A percentile compares a stretch with the other conserved stretches of the same genome.
Evolutionary conservation across 345 rosid genomes (phyloP).

Genomic region (Eucalyptus cloeziana): DNA sequence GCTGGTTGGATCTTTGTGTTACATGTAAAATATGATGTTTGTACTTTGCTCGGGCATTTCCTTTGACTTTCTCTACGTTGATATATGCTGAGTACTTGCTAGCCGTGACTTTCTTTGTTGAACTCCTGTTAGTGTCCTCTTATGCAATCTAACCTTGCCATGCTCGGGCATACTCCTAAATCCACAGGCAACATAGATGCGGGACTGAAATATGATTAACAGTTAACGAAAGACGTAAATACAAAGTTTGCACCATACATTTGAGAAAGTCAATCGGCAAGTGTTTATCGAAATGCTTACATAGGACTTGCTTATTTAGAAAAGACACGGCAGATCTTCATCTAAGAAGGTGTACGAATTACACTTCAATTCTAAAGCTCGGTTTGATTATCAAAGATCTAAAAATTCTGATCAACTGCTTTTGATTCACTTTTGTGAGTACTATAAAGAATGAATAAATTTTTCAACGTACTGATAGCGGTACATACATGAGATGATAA

Average conservation of each 20-base stretch:
- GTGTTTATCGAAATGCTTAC: neutral
- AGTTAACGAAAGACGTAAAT: neutral
- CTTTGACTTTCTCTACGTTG: neutral
- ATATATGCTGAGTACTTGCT: neutral
- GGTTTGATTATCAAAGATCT: neutral
- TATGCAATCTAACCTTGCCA: neutral
- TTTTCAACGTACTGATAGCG: neutral
- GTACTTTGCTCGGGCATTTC: neutral
- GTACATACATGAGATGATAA: neutral
- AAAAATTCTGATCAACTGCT: neutral
- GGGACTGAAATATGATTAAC: neutral
- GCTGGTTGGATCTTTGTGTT: neutral
- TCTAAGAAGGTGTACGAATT: neutral
- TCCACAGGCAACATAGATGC: neutral
- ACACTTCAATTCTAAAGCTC: neutral
- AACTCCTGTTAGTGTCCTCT: neutral
- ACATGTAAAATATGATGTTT: neutral
- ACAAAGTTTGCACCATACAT: neutral
- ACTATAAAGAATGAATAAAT: neutral
- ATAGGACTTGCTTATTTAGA: neutral
- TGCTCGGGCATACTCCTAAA: neutral
- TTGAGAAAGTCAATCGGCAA: neutral
- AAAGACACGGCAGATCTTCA: neutral
- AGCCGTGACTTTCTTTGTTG: neutral
- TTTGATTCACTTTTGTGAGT: neutral